A percentile compares a stretch with the other conserved stretches of the same genome.
These are phyloP conservation scores for Sutorius australiensis DNA, from an alignment of 768 basidiomycete species.

Conservation along the genomic window DNA sequence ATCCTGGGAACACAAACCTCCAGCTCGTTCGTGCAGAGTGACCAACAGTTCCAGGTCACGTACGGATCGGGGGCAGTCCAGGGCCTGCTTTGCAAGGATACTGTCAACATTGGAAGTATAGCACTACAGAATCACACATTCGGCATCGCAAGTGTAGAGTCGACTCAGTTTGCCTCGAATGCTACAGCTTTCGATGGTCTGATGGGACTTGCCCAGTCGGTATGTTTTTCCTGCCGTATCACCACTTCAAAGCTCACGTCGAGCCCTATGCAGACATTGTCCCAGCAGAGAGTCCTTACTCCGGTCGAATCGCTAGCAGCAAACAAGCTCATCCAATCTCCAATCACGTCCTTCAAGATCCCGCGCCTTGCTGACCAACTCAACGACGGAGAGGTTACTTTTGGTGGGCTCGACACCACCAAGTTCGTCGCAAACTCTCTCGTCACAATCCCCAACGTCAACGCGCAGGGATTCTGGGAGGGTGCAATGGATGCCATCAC, in stretches of 20 bases:
- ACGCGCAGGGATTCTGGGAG: slow-evolving; percentile 77
- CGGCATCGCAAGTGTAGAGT: slow-evolving; percentile 61
- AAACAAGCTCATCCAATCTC: slow-evolving; percentile 51
- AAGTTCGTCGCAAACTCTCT: slow-evolving; percentile 65
- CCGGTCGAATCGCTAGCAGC: slow-evolving; percentile 68
- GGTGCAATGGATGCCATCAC: slow-evolving; percentile 54
- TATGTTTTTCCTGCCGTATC: slow-evolving; percentile 31
- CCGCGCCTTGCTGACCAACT: slow-evolving; percentile 63
- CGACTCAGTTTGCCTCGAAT: slow-evolving; percentile 52
- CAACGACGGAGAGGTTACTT: slow-evolving; percentile 75
- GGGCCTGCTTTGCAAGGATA: slow-evolving; percentile 62
- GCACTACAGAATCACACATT: slow-evolving; percentile 56
- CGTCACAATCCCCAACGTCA: slow-evolving; percentile 60
- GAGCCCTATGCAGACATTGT: slow-evolving; percentile 43
- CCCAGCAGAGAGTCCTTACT: slow-evolving; percentile 59
- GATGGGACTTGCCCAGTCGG: slow-evolving; percentile 75
- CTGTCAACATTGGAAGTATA: slow-evolving; percentile 61
- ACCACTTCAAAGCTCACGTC: neutral
- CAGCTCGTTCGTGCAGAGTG: slow-evolving; percentile 54
- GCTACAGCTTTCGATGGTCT: slow-evolving; percentile 62
- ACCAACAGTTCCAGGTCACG: slow-evolving; percentile 51
- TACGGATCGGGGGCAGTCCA: slow-evolving; percentile 70
- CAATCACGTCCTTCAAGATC: slow-evolving; percentile 79
- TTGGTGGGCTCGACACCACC: slow-evolving; percentile 67
- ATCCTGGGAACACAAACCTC: slow-evolving; percentile 63